A percentile compares a stretch with the other conserved stretches of the same genome.
Evolutionary conservation across 371 early-diverging fungal genomes (phyloP).

Genomic region (Conidiobolus incongruus): DNA sequence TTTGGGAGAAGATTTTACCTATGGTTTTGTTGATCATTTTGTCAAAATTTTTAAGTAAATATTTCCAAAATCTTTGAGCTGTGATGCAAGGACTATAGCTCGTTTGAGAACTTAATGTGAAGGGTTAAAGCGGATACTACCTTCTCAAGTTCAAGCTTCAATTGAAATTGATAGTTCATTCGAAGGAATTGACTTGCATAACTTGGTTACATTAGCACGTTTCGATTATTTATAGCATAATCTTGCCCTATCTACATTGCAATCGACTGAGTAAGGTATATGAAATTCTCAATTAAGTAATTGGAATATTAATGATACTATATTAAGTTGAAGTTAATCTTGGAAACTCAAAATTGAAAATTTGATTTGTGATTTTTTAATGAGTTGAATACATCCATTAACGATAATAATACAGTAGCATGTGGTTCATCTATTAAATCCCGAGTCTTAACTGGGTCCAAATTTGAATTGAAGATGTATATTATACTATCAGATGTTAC

Average conservation of each 20-base stretch:
- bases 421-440: slow-evolving; percentile 98
- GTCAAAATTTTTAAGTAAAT: slow-evolving; percentile 49
- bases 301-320: slow-evolving; percentile 87
- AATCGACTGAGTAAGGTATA: no score
- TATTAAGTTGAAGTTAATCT: slow-evolving; percentile 98
- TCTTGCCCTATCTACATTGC: no score
- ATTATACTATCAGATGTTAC: no score
- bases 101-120: no score
- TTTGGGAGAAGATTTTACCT: no score
- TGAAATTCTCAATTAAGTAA: slow-evolving; percentile 78
- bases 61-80: slow-evolving; percentile 33
- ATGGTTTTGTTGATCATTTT: slow-evolving; percentile 65
- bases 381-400: slow-evolving; percentile 80
- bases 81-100: slow-evolving; percentile 47
- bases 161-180: no score
- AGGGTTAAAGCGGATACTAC: no score
- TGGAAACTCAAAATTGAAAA: slow-evolving; percentile 95
- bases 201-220: no score
- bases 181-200: no score
- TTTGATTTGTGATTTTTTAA: slow-evolving; percentile 75
- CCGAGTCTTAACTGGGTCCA: slow-evolving; percentile 94
- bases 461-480: no score
- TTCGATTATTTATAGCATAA: no score
- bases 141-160: no score
- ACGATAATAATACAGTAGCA: slow-evolving; percentile 99